Conservation (phyloP, 805 yeast species). For the Metschnikowia gruessii region DNA sequence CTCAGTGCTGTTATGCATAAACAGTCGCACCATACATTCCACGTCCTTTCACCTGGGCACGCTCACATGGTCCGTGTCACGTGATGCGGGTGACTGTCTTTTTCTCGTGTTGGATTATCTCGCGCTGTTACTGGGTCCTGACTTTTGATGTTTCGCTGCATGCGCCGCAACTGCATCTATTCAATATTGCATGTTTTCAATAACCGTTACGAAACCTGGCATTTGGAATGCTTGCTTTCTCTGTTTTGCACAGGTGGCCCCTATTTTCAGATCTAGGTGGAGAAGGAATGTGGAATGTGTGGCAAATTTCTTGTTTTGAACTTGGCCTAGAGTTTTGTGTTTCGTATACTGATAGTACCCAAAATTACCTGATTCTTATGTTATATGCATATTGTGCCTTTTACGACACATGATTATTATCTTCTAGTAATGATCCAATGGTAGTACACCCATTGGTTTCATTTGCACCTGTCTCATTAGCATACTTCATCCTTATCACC, state of each 20-base stretch:
- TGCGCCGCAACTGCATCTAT: background rate
- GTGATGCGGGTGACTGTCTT: constrained; percentile 8
- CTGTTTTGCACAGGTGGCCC: too few relatives aligned
- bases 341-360: too few relatives aligned
- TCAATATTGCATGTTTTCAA: background rate
- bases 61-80: background rate
- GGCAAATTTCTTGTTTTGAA: too few relatives aligned
- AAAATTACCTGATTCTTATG: too few relatives aligned
- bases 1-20: background rate
- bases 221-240: too few relatives aligned
- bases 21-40: background rate
- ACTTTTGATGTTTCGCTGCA: background rate
- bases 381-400: too few relatives aligned
- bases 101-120: background rate
- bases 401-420: too few relatives aligned
- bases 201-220: background rate
- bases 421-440: too few relatives aligned
- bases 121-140: too few relatives aligned
- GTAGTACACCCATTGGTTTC: background rate
- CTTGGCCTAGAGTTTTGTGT: too few relatives aligned
- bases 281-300: too few relatives aligned
- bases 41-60: background rate
- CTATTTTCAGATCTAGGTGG: too few relatives aligned
- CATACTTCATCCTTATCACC: background rate
- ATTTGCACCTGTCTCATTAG: background rate